Percentiles rank a stretch among this genome's conserved stretches.
These are phyloP conservation scores for Clonostachys rosea DNA, from an alignment of 2,329 filamentous ascomycete species.

Conservation along the genomic window DNA sequence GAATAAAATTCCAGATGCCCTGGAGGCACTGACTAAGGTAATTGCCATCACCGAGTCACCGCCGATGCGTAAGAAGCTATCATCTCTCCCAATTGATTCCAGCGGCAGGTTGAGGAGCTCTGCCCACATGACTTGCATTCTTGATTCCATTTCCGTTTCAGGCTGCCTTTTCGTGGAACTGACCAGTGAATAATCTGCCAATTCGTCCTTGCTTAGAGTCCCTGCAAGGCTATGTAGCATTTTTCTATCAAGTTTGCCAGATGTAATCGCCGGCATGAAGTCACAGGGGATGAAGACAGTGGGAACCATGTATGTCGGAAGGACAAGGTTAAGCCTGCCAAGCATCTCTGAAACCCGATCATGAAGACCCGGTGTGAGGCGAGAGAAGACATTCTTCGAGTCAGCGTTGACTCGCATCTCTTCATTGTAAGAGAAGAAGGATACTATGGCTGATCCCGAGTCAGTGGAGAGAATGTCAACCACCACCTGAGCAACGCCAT, in stretches of 20 bases:
- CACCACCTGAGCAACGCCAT: background rate
- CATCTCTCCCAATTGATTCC: slow-evolving; percentile 3
- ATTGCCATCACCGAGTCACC: slow-evolving; percentile 9
- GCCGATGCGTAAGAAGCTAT: slow-evolving; percentile 6
- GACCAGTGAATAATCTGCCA: background rate
- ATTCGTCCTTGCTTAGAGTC: background rate
- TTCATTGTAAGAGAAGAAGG: background rate
- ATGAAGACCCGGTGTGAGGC: background rate
- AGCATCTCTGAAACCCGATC: slow-evolving; percentile 1
- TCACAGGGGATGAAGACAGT: slow-evolving; percentile 7
- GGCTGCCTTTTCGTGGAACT: background rate
- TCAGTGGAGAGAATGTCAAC: background rate
- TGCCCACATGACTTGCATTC: slow-evolving; percentile 2
- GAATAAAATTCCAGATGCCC: slow-evolving; percentile 1
- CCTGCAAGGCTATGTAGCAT: background rate
- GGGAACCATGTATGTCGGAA: slow-evolving; percentile 11
- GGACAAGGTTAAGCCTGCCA: slow-evolving; percentile 3
- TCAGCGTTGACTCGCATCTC: background rate
- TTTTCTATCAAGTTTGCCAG: slow-evolving; percentile 8
- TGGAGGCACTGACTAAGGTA: slow-evolving; percentile 1
- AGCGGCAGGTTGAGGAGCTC: slow-evolving; percentile 1
- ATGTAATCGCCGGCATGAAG: slow-evolving; percentile 9
- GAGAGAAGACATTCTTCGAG: slow-evolving; percentile 4
- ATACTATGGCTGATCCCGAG: background rate
- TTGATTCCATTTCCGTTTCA: background rate